Evolutionary conservation across 176 grass and related monocot species (phyloP).

Genomic region (Carex myosuroides): DNA sequence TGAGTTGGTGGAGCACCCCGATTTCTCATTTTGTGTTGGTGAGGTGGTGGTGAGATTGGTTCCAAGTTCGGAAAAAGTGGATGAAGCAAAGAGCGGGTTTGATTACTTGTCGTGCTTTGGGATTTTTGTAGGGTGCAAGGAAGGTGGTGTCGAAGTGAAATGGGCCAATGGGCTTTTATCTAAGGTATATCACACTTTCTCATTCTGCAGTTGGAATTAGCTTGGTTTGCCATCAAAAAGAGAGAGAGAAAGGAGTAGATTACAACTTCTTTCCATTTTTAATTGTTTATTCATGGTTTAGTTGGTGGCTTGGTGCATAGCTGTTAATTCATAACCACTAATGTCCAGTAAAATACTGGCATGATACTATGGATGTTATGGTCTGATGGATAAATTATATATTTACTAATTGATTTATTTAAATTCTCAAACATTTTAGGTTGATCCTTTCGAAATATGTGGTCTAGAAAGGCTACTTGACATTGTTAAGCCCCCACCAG

Average conservation of each 20-base stretch:
- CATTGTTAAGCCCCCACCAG: slow-evolving; percentile 26
- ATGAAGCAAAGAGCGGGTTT: slow-evolving; percentile 34
- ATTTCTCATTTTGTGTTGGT: slow-evolving; percentile 76
- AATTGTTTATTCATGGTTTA: background rate
- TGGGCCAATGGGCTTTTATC: slow-evolving; percentile 89
- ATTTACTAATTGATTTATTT: background rate
- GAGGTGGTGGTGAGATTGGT: slow-evolving; percentile 64
- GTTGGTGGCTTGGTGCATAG: background rate
- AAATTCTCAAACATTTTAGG: slow-evolving; percentile 42
- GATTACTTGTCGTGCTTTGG: slow-evolving; percentile 79
- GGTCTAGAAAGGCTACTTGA: slow-evolving; percentile 66
- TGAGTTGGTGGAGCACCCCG: slow-evolving; percentile 80
- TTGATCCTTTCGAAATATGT: slow-evolving; percentile 75
- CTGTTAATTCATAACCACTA: background rate
- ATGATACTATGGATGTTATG: background rate
- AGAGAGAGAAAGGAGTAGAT: background rate
- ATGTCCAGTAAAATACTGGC: background rate
- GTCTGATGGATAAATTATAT: background rate
- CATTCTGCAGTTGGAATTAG: background rate
- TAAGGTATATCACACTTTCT: slow-evolving; percentile 38
- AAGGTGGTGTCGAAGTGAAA: slow-evolving; percentile 66
- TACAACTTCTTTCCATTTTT: background rate
- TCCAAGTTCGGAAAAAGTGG: slow-evolving; percentile 39
- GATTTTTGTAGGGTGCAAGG: slow-evolving; percentile 68
- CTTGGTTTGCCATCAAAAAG: background rate